phyloP scores from a whole-genome alignment of 805 yeast genomes.

The Blastobotrys terrestris region DNA sequence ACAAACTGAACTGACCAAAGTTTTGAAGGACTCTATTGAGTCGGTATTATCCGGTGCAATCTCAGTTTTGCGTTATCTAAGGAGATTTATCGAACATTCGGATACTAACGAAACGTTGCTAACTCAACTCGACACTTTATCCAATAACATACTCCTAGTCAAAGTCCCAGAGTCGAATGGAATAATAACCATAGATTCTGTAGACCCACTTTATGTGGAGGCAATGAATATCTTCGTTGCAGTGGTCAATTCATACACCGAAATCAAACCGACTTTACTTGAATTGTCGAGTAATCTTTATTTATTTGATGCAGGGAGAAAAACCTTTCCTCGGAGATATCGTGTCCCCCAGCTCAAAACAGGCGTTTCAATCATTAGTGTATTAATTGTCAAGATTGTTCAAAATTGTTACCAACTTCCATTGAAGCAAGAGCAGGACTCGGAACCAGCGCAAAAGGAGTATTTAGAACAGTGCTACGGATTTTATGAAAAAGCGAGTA shows the following conservation, averaged over 20 bases:
- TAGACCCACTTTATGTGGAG: not conserved
- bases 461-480: not conserved
- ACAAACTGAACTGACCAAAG: not conserved
- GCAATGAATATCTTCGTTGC: not conserved
- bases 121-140: not conserved
- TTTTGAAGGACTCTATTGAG: not conserved
- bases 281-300: not conserved
- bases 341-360: not conserved
- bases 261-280: not conserved
- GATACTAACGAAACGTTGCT: not conserved
- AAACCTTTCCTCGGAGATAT: not conserved
- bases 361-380: not conserved
- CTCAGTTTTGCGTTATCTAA: not conserved
- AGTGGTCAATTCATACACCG: not conserved
- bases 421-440: not conserved
- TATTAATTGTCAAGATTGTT: not conserved
- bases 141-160: not conserved
- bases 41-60: not conserved
- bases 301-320: not conserved
- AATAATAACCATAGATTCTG: not conserved
- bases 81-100: not conserved
- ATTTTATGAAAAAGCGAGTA: not conserved
- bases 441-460: not conserved
- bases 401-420: not conserved
- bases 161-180: not conserved